These are phyloP conservation scores for Monosporascus ibericus DNA, from an alignment of 2,329 filamentous ascomycete species.

Conservation along the genomic window DNA sequence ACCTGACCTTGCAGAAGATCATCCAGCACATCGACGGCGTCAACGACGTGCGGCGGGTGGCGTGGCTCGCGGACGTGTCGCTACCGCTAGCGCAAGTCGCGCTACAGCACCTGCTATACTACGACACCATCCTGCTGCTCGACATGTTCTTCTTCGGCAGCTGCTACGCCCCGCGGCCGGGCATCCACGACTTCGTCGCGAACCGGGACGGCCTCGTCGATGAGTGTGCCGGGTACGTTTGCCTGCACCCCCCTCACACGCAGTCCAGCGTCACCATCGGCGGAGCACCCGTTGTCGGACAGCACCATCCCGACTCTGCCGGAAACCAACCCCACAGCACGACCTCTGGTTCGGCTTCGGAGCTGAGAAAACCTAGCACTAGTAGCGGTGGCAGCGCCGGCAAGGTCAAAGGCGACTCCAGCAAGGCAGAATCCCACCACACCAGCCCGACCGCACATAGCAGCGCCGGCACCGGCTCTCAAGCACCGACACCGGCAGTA, in stretches of 20 bases:
- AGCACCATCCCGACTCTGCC: no score
- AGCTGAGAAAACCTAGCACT: conserved; percentile 1
- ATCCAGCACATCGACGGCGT: conserved; percentile 86
- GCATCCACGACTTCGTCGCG: conserved; percentile 72
- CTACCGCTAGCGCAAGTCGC: conserved; percentile 80
- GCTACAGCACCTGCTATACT: conserved; percentile 85
- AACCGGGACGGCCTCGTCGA: conserved; percentile 71
- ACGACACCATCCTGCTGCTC: conserved; percentile 81
- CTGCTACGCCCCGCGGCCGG: conserved; percentile 77
- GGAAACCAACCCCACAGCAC: no score
- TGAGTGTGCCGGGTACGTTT: conserved; percentile 83
- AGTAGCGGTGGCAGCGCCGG: background rate
- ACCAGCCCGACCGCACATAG: background rate
- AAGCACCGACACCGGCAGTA: conserved; percentile 3
- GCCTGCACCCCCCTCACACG: conserved; percentile 28
- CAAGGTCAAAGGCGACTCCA: background rate
- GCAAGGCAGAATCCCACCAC: no score
- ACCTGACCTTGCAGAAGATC: conserved; percentile 72
- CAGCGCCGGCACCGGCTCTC: conserved; percentile 1
- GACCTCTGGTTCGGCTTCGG: background rate
- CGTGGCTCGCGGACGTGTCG: conserved; percentile 78
- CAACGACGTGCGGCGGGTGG: conserved; percentile 81
- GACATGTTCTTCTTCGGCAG: conserved; percentile 94
- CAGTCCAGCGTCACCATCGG: background rate
- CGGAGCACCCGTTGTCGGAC: background rate